Base-by-base conservation (phyloP, 768 basidiomycete species). In the Serendipita sp. region DNA sequence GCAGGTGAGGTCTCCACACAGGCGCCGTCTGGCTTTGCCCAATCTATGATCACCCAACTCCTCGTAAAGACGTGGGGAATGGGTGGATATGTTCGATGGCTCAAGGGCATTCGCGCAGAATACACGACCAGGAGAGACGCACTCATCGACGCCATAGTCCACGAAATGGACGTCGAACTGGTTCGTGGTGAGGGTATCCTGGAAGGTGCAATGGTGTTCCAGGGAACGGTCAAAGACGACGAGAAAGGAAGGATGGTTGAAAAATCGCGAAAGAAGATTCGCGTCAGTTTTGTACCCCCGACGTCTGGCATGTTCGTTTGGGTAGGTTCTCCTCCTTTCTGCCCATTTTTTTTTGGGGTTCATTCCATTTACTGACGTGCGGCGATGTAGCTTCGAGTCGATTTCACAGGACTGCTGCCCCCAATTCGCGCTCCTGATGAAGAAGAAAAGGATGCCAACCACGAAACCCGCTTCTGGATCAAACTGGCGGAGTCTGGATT, bases 231-330 rank as follows among this genome's bases (percentile, higher is more conserved):
- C 66, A 64, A 52, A 30, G n/a, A 65, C 56, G 66, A 48, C 7
- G 41, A 41, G 13, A 41, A 41, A 13, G 41, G 64, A 62, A 54
- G 72, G 72, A 69, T 69, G 72, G 64, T 11, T 32, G 30, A 60
- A 10, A 35, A 36, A 32, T 51, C 18, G 18, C 48, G 10, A 35
- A 64, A 73, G 69, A 67, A 66, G 10, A 71, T 78, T 28, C 70
- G 86, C 66, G 80, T 90, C 67, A 83, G 81, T 56, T 85, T 90
- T 70, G 80, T 88, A 1, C 85, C 88, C 10, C 89, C 89, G 0
- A 80, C 80, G 2, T 79, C 85, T 18, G 90, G 90, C 5, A 93
- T 91, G 90, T 91, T 89, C 73, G 68, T 85, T 36, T 87, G 85
- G 85, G 83, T 83, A 70, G 62, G 78, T 72, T 32, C 65, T 38